Evolutionary conservation across 768 basidiomycete species (phyloP).

Genomic region (Lentinula sp.): DNA sequence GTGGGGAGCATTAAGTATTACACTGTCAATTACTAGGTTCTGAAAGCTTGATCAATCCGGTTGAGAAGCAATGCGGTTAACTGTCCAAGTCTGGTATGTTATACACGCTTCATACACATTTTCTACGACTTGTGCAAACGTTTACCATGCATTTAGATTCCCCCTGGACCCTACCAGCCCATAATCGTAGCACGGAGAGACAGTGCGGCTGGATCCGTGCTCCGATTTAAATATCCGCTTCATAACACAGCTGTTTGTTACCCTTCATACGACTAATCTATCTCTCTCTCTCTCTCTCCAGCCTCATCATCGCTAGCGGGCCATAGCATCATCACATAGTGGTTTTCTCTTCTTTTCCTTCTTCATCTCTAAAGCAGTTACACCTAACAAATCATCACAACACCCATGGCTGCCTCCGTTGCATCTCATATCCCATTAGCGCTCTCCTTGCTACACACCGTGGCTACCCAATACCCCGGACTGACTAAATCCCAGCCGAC

Average conservation of each 20-base stretch:
- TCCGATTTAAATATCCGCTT: neutral
- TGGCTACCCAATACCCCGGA: slow-evolving; percentile 30
- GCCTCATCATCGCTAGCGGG: neutral
- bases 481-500: slow-evolving; percentile 23
- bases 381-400: neutral
- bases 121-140: neutral
- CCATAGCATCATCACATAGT: neutral
- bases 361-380: too few species aligned
- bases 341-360: too few species aligned
- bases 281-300: neutral
- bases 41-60: neutral
- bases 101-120: neutral
- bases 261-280: neutral
- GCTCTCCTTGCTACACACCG: slow-evolving; percentile 33
- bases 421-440: slow-evolving; percentile 39
- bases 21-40: neutral
- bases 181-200: neutral
- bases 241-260: neutral
- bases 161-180: neutral
- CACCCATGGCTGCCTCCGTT: slow-evolving; percentile 19
- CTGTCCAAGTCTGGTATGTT: neutral
- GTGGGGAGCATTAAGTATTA: neutral
- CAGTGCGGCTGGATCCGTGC: neutral
- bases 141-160: neutral
- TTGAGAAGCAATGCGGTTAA: neutral